phyloP scores from a whole-genome alignment of 345 rosid genomes.

The Stellera chamaejasme region DNA sequence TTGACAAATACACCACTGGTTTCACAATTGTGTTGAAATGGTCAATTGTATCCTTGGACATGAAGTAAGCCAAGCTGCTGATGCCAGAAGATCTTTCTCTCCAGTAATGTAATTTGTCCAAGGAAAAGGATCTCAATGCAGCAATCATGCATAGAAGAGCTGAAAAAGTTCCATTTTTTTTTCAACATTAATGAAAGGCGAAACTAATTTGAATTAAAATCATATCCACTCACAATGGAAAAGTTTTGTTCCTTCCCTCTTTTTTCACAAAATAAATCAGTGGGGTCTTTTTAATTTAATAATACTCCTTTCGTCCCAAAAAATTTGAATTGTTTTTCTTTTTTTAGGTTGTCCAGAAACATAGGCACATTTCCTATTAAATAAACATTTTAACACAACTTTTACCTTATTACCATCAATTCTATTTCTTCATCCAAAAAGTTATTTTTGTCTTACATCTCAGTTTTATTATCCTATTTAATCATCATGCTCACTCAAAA shows the following conservation, averaged over 20 bases:
- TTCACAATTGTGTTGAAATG: conserved; percentile 81
- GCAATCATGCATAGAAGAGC: conserved; percentile 93
- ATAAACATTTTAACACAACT: too few relatives aligned
- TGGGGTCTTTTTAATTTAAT: too few relatives aligned
- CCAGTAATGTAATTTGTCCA: conserved; percentile 92
- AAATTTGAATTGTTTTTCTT: not conserved
- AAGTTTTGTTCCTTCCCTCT: too few relatives aligned
- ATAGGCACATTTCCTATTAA: not conserved
- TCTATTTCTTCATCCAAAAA: too few relatives aligned
- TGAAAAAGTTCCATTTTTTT: conserved; percentile 26
- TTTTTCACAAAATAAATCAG: too few relatives aligned
- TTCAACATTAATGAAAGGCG: not conserved
- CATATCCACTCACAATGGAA: too few relatives aligned
- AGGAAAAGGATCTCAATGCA: conserved; percentile 82
- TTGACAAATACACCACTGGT: conserved; percentile 86
- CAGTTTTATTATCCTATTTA: too few relatives aligned
- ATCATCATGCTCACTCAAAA: too few relatives aligned
- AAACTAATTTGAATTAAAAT: too few relatives aligned
- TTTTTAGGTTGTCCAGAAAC: not conserved
- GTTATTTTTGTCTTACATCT: too few relatives aligned
- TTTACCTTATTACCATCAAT: too few relatives aligned
- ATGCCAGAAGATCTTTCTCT: conserved; percentile 96
- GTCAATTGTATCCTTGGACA: conserved; percentile 87
- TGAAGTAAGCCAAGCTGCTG: conserved; percentile 89
- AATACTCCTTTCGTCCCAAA: not conserved